These are phyloP conservation scores for Phytophthora pinifolia DNA, from an alignment of 352 stramenopile species.

Conservation along the genomic window DNA sequence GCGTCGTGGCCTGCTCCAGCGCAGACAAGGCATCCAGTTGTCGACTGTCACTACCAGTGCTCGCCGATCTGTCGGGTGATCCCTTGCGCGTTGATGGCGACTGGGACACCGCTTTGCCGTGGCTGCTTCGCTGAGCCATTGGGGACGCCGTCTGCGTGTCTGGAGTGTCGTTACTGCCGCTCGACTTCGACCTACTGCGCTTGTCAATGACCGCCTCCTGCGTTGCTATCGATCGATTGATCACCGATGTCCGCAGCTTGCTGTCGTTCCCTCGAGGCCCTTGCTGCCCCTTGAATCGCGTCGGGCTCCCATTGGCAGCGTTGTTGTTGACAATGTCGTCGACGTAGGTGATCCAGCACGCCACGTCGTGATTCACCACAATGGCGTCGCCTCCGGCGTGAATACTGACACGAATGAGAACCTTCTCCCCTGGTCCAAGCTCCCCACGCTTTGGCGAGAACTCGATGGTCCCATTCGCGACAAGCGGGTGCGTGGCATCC, in stretches of 20 bases:
- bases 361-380: conserved; percentile 70
- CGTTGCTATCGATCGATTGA: conserved; percentile 59
- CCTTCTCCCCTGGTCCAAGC: conserved; percentile 46
- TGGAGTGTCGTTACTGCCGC: conserved; percentile 6
- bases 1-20: conserved; percentile 10
- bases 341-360: conserved; percentile 49
- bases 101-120: conserved; percentile 15
- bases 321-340: conserved; percentile 23
- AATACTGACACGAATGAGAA: conserved; percentile 57
- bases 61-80: conserved; percentile 11
- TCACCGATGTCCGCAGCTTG: conserved; percentile 44
- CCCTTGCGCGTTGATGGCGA: conserved; percentile 22
- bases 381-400: conserved; percentile 38
- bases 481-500: conserved; percentile 55
- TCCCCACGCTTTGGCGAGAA: conserved; percentile 60
- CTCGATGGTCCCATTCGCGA: conserved; percentile 41
- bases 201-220: conserved; percentile 53
- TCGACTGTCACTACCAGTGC: conserved; percentile 23
- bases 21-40: conserved; percentile 19
- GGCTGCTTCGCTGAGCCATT: conserved; percentile 15
- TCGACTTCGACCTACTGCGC: conserved; percentile 15
- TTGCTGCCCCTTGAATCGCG: conserved; percentile 3
- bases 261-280: conserved; percentile 1
- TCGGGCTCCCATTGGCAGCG: conserved; percentile 17
- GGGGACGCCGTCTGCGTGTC: conserved; percentile 2